Conservation (phyloP, 2,329 filamentous ascomycete genomes). For the Fusarium abutilonis region DNA sequence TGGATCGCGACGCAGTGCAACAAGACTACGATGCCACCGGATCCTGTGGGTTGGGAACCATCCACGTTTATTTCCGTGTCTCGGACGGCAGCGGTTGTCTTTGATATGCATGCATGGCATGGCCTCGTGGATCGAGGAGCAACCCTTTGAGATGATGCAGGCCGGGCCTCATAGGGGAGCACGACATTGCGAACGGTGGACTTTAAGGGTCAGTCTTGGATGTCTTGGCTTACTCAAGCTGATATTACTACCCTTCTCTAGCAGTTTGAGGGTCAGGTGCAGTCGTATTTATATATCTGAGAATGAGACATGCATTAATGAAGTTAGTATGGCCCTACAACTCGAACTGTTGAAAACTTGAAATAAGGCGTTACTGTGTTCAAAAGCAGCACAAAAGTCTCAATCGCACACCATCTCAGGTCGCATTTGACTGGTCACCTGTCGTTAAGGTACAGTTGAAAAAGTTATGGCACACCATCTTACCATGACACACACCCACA, state of each 20-base stretch:
- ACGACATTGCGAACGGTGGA: conserved; percentile 21
- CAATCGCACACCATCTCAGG: conserved; percentile 36
- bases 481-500: conserved; percentile 12
- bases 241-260: conserved; percentile 9
- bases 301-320: conserved; percentile 28
- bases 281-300: conserved; percentile 23
- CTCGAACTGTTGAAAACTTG: conserved; percentile 5
- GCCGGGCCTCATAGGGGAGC: conserved; percentile 17
- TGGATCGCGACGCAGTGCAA: conserved; percentile 40
- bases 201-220: not conserved
- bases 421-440: conserved; percentile 37
- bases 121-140: conserved; percentile 37
- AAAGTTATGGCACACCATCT: conserved; percentile 30
- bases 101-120: conserved; percentile 33
- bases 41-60: conserved; percentile 38
- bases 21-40: conserved; percentile 35
- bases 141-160: conserved; percentile 36
- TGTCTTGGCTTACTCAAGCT: not conserved
- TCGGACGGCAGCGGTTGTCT: conserved; percentile 39
- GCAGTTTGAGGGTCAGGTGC: conserved; percentile 27
- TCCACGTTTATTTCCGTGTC: conserved; percentile 44
- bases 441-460: conserved; percentile 11
- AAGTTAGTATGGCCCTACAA: not conserved
- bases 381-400: conserved; percentile 34
- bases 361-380: conserved; percentile 6